Evolutionary conservation across 768 basidiomycete species (phyloP), one percentile per base, ranked within the genome.

Genomic region (Pleurotus ostreatus): DNA sequence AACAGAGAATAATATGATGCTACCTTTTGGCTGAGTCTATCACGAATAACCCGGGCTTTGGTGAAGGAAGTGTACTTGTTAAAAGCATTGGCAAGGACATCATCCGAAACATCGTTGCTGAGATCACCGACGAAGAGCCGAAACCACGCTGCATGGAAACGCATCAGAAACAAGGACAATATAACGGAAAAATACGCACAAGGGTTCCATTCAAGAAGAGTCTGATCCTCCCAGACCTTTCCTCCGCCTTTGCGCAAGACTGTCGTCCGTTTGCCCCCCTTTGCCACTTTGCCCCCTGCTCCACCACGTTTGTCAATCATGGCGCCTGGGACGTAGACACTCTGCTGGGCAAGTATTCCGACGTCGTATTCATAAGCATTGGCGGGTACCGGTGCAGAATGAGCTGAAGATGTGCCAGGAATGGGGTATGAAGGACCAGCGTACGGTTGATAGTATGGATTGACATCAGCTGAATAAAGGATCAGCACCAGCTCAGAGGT

Each of bases 221-320:
- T 97, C 72, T 93, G 93, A 69, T 99, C 97, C 70, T 99, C 97
- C 97, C 97, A 99, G 20, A 92, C 87, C 74, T 94, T 95, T 34
- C 97, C 97, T 54, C 82, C 96, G 4, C 95, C 96, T 71, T 98
- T 98, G 52, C 97, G 80, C 47, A 99, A 72, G 8, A 99, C 97
- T 2, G 97, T 99, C 47, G 85, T 88, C 59, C 96, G 77, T 74
- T 98, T 97, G 41, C 91, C 90, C 48, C 92, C 92, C 68, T 93
- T 94, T 0, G 88, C 88, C 46, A 92, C 74, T 68, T 91, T 92
- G 2, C 91, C 90, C 46, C 90, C 90, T 2, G 91, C 82, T 9
- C 91, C 89, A 26, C 92, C 89, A 46, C 88, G 83, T 66, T 92
- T 92, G 65, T 93, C 92, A 46, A 90, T 88, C 82, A 89, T 89